Conservation (phyloP, 1,284 basidiomycete species). For the Austroboletus niveus region DNA sequence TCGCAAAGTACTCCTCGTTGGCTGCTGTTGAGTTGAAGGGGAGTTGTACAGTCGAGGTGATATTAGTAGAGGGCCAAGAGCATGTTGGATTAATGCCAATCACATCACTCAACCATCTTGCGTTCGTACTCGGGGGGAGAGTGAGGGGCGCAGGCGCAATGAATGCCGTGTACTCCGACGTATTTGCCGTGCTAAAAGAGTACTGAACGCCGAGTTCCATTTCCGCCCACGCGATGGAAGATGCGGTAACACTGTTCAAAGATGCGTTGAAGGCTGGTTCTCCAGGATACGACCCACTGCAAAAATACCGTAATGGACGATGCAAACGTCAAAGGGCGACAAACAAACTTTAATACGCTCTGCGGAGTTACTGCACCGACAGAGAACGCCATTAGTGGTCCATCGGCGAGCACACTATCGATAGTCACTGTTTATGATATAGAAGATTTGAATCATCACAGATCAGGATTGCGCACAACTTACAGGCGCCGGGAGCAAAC, state of each 20-base stretch:
- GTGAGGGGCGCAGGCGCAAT: conserved; percentile 19
- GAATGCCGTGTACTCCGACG: conserved; percentile 17
- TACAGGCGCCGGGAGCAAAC: conserved; percentile 27
- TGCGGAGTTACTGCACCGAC: conserved; percentile 22
- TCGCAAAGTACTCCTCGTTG: not conserved
- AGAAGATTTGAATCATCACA: not conserved
- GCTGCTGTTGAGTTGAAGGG: conserved; percentile 9
- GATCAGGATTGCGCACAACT: conserved; percentile 1
- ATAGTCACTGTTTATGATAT: conserved; percentile 17
- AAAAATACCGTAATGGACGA: not conserved
- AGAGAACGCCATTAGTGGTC: conserved; percentile 20
- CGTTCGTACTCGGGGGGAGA: conserved; percentile 16
- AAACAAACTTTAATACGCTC: conserved; percentile 26
- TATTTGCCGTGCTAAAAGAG: conserved; percentile 13
- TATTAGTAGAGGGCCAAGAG: conserved; percentile 28
- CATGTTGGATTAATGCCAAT: conserved; percentile 26
- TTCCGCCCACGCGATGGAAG: conserved; percentile 24
- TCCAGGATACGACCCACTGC: conserved; percentile 6
- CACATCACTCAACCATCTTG: conserved; percentile 31
- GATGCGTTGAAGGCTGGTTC: conserved; percentile 5
- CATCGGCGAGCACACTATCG: conserved; percentile 22
- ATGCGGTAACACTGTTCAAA: conserved; percentile 13
- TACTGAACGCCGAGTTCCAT: conserved; percentile 25
- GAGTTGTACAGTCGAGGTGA: conserved; percentile 17
- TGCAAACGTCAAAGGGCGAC: not conserved